A percentile compares a stretch with the other conserved stretches of the same genome.
Evolutionary conservation across 1,284 basidiomycete species (phyloP).

Genomic region (Rhodofomes roseus): DNA sequence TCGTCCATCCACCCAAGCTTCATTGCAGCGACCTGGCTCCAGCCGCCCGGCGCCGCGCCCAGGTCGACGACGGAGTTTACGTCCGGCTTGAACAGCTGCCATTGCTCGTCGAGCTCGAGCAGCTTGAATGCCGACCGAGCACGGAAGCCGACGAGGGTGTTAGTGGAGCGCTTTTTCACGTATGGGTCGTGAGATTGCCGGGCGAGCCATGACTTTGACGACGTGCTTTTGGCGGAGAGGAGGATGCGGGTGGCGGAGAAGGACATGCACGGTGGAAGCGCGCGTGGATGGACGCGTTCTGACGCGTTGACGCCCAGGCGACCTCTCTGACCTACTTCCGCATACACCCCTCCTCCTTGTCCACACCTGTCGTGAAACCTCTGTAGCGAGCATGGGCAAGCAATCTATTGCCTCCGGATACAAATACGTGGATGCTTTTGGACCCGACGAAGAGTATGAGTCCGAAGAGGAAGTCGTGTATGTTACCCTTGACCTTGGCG

Average conservation of each 20-base stretch:
- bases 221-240: slow-evolving; percentile 17
- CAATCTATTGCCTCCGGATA: slow-evolving; percentile 45
- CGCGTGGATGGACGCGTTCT: background rate
- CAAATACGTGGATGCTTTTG: slow-evolving; percentile 59
- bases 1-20: slow-evolving; percentile 36
- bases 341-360: background rate
- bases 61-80: slow-evolving; percentile 73
- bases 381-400: slow-evolving; percentile 5
- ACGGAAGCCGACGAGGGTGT: slow-evolving; percentile 48
- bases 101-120: slow-evolving; percentile 60
- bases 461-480: slow-evolving; percentile 55
- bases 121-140: slow-evolving; percentile 88
- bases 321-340: no score
- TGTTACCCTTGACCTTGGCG: slow-evolving; percentile 68
- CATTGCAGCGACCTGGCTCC: slow-evolving; percentile 78
- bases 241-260: slow-evolving; percentile 17
- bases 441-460: slow-evolving; percentile 57
- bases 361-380: no score
- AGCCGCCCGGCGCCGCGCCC: slow-evolving; percentile 85
- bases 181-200: slow-evolving; percentile 67
- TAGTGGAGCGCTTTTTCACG: slow-evolving; percentile 52
- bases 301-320: background rate
- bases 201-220: slow-evolving; percentile 44
- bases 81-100: slow-evolving; percentile 48
- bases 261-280: slow-evolving; percentile 12